Evolutionary conservation across 768 basidiomycete genomes (phyloP).

Genomic region (Psilocybe subaeruginosa): DNA sequence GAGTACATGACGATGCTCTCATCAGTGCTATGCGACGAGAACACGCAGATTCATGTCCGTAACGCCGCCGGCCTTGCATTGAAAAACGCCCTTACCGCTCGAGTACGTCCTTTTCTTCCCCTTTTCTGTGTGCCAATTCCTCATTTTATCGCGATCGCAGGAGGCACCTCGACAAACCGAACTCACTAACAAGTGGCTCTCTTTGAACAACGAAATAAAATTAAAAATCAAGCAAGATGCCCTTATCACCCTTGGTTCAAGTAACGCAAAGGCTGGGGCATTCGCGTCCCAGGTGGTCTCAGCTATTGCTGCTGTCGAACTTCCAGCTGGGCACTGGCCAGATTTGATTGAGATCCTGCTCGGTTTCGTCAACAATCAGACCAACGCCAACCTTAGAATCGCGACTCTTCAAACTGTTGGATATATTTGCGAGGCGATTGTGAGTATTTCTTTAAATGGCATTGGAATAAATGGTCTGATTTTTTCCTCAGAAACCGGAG

Average conservation of each 20-base stretch:
- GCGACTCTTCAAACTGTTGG: slow-evolving; percentile 95
- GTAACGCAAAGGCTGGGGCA: slow-evolving; percentile 70
- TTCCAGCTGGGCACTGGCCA: slow-evolving; percentile 86
- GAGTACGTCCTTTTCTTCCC: slow-evolving; percentile 59
- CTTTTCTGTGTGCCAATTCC: slow-evolving; percentile 18
- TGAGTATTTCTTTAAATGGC: slow-evolving; percentile 46
- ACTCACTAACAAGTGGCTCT: slow-evolving; percentile 80
- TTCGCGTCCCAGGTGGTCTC: slow-evolving; percentile 94
- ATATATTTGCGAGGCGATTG: slow-evolving; percentile 95
- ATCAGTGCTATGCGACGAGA: slow-evolving; percentile 80
- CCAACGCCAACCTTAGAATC: slow-evolving; percentile 76
- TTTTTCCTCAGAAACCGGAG: slow-evolving; percentile 78
- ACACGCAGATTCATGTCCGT: slow-evolving; percentile 69
- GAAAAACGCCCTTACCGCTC: slow-evolving; percentile 91
- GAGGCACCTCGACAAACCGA: slow-evolving; percentile 76
- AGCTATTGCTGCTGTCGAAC: slow-evolving; percentile 92
- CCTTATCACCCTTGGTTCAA: slow-evolving; percentile 80
- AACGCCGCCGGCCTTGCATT: slow-evolving; percentile 97
- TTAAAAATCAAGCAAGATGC: slow-evolving; percentile 87
- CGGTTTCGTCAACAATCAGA: slow-evolving; percentile 79
- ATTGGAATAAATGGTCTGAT: slow-evolving; percentile 11
- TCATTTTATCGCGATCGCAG: slow-evolving; percentile 44
- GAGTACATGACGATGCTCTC: slow-evolving; percentile 93
- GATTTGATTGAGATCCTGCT: slow-evolving; percentile 89
- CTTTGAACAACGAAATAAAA: slow-evolving; percentile 67